These are phyloP conservation scores for Ettlia oleoabundans DNA, from an alignment of 139 green algal genomes.

Conservation along the genomic window DNA sequence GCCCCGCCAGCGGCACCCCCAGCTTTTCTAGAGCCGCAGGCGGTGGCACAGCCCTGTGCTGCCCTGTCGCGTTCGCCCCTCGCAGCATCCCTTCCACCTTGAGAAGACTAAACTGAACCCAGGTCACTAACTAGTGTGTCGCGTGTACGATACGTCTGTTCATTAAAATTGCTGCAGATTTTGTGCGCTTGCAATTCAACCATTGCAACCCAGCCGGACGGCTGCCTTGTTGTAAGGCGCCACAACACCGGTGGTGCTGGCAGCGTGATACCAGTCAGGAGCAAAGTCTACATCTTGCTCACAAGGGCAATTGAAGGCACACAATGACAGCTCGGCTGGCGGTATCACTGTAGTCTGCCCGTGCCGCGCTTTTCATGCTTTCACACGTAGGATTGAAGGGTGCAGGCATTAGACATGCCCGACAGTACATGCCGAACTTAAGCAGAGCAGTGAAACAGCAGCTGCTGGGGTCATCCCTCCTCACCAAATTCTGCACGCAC, in stretches of 20 bases:
- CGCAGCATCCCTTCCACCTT: background rate
- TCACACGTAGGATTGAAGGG: too few species aligned
- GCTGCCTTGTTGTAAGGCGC: background rate
- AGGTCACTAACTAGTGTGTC: constrained; percentile 18
- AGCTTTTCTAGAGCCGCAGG: background rate
- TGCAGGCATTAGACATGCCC: too few species aligned
- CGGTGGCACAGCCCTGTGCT: background rate
- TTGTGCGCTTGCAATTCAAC: constrained; percentile 1
- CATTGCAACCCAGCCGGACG: constrained; percentile 4
- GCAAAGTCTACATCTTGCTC: too few species aligned
- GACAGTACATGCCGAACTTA: too few species aligned
- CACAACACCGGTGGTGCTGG: too few species aligned
- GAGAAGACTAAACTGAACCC: constrained; percentile 25
- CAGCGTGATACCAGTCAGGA: background rate
- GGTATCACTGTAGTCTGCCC: too few species aligned
- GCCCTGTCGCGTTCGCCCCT: background rate
- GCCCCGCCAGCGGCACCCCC: background rate
- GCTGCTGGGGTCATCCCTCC: background rate
- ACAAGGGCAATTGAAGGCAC: too few species aligned
- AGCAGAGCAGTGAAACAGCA: too few species aligned
- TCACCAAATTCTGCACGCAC: constrained; percentile 10
- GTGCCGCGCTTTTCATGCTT: too few species aligned
- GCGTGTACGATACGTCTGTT: constrained; percentile 34
- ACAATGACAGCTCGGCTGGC: too few species aligned
- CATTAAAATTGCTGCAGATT: constrained; percentile 17